Conservation (phyloP, 345 rosid species). For the Hibiscus trionum region DNA sequence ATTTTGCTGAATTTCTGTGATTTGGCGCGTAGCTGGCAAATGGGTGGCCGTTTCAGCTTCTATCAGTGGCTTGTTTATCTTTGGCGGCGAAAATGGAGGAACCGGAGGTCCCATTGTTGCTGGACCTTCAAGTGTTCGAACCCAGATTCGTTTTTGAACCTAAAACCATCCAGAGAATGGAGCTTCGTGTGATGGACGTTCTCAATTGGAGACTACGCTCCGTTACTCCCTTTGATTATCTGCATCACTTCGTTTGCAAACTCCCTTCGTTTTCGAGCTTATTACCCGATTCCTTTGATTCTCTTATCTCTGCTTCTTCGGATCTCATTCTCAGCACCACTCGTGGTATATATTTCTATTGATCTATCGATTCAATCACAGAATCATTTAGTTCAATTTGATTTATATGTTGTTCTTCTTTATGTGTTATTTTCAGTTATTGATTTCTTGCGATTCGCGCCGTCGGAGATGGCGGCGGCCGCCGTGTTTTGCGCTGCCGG, state of each 20-base stretch:
- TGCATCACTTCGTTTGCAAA: constrained; percentile 34
- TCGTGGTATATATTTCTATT: constrained; percentile 32
- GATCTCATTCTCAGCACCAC: constrained; percentile 48
- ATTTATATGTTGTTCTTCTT: background rate
- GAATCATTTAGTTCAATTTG: background rate
- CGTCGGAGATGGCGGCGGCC: constrained; percentile 52
- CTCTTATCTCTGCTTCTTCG: constrained; percentile 30
- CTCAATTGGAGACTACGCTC: constrained; percentile 51
- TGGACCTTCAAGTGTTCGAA: constrained; percentile 44
- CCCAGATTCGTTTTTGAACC: constrained; percentile 52
- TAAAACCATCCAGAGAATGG: constrained; percentile 48
- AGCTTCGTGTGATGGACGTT: constrained; percentile 43
- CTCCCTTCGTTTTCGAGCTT: constrained; percentile 13
- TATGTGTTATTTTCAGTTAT: constrained; percentile 24
- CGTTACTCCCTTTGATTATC: constrained; percentile 52
- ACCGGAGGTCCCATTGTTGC: constrained; percentile 34
- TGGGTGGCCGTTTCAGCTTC: constrained; percentile 63
- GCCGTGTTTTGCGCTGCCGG: constrained; percentile 40
- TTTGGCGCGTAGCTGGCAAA: constrained; percentile 14
- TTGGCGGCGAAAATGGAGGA: constrained; percentile 69
- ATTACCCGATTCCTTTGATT: constrained; percentile 7
- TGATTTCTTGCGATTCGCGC: constrained; percentile 45
- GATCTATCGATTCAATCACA: background rate
- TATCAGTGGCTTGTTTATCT: constrained; percentile 62
- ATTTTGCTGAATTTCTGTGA: background rate